Percentiles rank a stretch among this genome's conserved stretches.
These are phyloP conservation scores for Colletotrichum spaethianum DNA, from an alignment of 2,329 filamentous ascomycete genomes.

Conservation along the genomic window DNA sequence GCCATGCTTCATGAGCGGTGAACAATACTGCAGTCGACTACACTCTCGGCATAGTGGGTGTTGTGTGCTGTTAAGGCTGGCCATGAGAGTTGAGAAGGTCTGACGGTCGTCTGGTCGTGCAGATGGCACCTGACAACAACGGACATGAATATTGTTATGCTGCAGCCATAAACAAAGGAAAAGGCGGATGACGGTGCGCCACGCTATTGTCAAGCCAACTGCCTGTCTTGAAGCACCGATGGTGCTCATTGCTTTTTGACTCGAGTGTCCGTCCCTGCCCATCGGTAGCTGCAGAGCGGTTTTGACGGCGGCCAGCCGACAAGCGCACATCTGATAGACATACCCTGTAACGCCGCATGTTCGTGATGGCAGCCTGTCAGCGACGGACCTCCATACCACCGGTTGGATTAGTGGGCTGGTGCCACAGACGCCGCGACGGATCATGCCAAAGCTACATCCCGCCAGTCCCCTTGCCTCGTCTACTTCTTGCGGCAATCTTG, in stretches of 20 bases:
- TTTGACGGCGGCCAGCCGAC: not conserved
- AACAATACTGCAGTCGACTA: not conserved
- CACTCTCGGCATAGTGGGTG: not conserved
- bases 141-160: no score
- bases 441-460: constrained; percentile 24
- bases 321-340: constrained; percentile 6
- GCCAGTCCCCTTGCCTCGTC: constrained; percentile 28
- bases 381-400: constrained; percentile 16
- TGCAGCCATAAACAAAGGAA: not conserved
- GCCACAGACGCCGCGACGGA: constrained; percentile 22
- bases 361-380: constrained; percentile 26
- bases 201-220: constrained; percentile 1
- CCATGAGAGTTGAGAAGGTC: not conserved
- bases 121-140: not conserved
- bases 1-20: constrained; percentile 21
- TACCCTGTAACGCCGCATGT: constrained; percentile 18
- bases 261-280: not conserved
- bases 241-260: not conserved
- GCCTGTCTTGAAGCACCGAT: not conserved
- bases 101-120: not conserved
- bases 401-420: constrained; percentile 18
- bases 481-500: constrained; percentile 38
- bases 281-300: not conserved
- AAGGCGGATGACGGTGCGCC: not conserved
- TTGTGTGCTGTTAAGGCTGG: not conserved